phyloP scores from a whole-genome alignment of 1,139 yeast genomes.

The Yamadazyma siamensis region DNA sequence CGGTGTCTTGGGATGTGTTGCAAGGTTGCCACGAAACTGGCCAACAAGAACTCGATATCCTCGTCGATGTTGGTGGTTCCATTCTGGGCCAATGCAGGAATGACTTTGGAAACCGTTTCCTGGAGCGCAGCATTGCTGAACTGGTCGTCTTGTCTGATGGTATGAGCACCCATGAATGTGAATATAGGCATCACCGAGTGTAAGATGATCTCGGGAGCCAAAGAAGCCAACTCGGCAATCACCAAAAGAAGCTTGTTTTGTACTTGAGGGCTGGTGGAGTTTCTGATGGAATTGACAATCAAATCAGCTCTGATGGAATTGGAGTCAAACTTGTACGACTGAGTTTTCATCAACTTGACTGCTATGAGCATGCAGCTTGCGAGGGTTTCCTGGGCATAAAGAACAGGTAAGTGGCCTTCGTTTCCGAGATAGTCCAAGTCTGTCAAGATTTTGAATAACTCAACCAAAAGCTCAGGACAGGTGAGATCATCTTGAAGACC shows the following conservation, averaged over 20 bases:
- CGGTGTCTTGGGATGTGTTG: conserved; percentile 96
- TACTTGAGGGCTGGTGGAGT: conserved; percentile 89
- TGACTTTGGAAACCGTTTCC: conserved; percentile 84
- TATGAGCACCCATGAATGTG: conserved; percentile 98
- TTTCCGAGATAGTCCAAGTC: conserved; percentile 86
- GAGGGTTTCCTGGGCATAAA: conserved; percentile 86
- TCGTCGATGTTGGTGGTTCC: conserved; percentile 26
- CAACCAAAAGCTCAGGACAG: conserved; percentile 50
- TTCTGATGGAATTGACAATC: conserved; percentile 84
- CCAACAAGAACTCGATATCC: conserved; percentile 69
- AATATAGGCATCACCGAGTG: conserved; percentile 99
- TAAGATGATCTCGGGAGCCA: conserved; percentile 86
- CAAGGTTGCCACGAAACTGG: conserved; percentile 91
- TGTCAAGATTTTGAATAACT: conserved; percentile 68
- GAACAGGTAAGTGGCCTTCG: conserved; percentile 87
- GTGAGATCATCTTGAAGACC: conserved; percentile 18
- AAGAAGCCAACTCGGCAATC: conserved; percentile 79
- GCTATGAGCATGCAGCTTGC: conserved; percentile 82
- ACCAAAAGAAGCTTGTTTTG: conserved; percentile 84
- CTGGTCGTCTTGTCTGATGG: conserved; percentile 94
- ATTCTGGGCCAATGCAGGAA: conserved; percentile 80
- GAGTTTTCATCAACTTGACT: conserved; percentile 50
- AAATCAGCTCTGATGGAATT: conserved; percentile 81
- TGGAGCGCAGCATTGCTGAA: conserved; percentile 90
- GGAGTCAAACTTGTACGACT: conserved; percentile 47